Conservation (phyloP, 2,329 filamentous ascomycete species). For the Colletotrichum sp. region DNA sequence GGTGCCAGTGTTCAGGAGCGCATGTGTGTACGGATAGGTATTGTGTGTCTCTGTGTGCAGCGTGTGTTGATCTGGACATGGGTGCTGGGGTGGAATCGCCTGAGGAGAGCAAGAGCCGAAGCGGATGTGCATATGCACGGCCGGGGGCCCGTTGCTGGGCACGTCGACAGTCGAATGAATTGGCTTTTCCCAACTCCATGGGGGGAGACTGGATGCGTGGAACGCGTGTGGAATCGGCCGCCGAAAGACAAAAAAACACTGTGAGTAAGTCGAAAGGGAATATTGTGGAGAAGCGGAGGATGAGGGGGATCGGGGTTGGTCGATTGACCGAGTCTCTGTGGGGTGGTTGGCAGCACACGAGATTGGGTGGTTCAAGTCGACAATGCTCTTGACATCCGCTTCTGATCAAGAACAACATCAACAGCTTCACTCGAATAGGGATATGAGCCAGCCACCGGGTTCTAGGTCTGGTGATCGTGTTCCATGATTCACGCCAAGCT, state of each 20-base stretch:
- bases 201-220: background rate
- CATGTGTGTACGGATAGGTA: background rate
- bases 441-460: background rate
- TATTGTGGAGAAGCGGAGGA: slow-evolving; percentile 5
- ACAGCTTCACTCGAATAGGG: background rate
- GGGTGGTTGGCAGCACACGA: background rate
- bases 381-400: background rate
- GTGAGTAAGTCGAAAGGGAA: background rate
- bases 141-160: background rate
- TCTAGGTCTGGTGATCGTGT: background rate
- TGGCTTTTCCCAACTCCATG: background rate
- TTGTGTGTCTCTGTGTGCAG: background rate
- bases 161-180: background rate
- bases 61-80: background rate
- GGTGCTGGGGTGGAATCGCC: background rate
- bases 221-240: background rate
- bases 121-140: background rate
- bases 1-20: background rate
- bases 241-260: background rate
- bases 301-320: background rate
- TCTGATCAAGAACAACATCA: background rate
- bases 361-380: background rate
- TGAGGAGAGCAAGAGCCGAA: slow-evolving; percentile 3
- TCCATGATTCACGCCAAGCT: background rate
- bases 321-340: background rate